Base-by-base conservation (phyloP, 116 monocot species). In the Iris pallida region DNA sequence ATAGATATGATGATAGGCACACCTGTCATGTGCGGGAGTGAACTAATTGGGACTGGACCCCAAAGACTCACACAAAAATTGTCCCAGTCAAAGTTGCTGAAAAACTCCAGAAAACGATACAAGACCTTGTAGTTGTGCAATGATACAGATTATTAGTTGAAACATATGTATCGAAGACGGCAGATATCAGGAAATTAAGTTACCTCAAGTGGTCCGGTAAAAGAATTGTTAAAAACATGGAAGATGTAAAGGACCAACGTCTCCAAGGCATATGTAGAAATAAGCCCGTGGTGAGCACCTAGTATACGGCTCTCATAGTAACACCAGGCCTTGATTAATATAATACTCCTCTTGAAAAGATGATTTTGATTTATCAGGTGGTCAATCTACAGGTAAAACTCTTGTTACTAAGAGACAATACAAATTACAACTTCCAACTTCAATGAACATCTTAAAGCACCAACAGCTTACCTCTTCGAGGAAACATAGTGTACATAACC, bases 241-340 rank as follows among this genome's bases (percentile, higher is more conserved):
- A 94, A 94, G 55, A 94, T 87, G 69, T 87, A 89, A n/a, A 94
- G n/a, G 76, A 94, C 85, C 79, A 94, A 75, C 12, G 82, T 94
- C 68, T 94, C 93, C 80, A 94, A 65, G 48, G 90, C 93, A 83
- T 90, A 94, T 55, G 93, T 94, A 51, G 93, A 94, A 45, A 94
- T 86, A 76, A 94, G 86, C 13, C 93, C 90, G 86, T 90, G 90
- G 77, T 94, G 93, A 83, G 93, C 93, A 68, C 93, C 93, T 19
- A 94, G 66, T 67, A 94, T 87, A 69, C 93, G 93, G 66, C 93
- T 94, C n/a, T n/a, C 93, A 79, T 94, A 94, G 64, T 90, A 94
- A 80, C 93, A 94, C 93, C 93, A 94, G 10, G 93, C 90, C 58
- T 94, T 94, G 45, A 94, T 87, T 68, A 94, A 69, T 68, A 94